Evolutionary conservation across 768 basidiomycete genomes (phyloP).

Genomic region (Xerocomus spinulosus): DNA sequence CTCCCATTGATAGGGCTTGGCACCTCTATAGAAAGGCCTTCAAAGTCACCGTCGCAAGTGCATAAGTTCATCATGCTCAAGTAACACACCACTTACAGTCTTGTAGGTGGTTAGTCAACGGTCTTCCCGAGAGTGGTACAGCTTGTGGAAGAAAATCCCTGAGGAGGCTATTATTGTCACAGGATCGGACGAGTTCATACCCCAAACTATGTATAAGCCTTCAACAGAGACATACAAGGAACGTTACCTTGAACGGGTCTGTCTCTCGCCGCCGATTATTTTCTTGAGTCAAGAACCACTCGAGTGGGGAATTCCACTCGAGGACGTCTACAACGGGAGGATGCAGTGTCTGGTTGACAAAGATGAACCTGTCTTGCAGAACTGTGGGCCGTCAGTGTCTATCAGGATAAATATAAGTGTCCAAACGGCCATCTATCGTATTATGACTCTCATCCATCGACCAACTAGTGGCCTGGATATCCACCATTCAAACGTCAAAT

Average conservation of each 20-base stretch:
- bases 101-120: conserved; percentile 1
- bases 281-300: conserved; percentile 50
- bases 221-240: conserved; percentile 66
- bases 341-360: conserved; percentile 49
- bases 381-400: conserved; percentile 68
- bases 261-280: conserved; percentile 55
- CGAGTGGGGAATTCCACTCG: conserved; percentile 57
- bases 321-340: conserved; percentile 54
- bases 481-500: conserved; percentile 67
- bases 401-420: conserved; percentile 58
- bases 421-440: background rate
- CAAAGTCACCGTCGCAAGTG: conserved; percentile 3
- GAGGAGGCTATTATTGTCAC: conserved; percentile 19
- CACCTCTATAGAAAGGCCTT: background rate
- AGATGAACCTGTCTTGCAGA: conserved; percentile 58
- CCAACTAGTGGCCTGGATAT: conserved; percentile 73
- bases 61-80: background rate
- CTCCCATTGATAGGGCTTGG: background rate
- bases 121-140: conserved; percentile 13
- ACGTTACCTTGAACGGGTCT: conserved; percentile 65
- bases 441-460: background rate
- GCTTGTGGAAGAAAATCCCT: conserved; percentile 10
- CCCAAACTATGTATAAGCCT: conserved; percentile 65
- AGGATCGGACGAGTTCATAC: conserved; percentile 47
- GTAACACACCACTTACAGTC: background rate